Base-by-base conservation (phyloP, 345 rosid species). In the Pistacia vera region DNA sequence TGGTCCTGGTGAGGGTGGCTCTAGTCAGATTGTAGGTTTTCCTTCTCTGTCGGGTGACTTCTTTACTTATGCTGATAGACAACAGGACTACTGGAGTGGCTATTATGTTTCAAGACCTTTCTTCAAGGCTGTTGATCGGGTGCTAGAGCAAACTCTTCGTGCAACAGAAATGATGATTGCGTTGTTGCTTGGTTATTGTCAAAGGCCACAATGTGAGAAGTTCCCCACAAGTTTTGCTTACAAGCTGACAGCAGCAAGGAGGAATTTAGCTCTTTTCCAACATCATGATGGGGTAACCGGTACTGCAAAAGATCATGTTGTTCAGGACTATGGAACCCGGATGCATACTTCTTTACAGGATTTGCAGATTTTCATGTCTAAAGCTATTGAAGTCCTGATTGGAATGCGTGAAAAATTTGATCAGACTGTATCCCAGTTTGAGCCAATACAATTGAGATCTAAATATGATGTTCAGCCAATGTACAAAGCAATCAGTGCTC, bases 201-300 rank as follows among this genome's bases (percentile, higher is more conserved):
- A 93, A 81, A 81, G 94, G 79, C 59, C 87, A 69, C 97, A 90
- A 66, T 94, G 99, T 75, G 99, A 91, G 81, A 96, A 90, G 75
- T 84, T 90, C 72, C 97, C 97, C 3, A 80, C 85, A 25, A 87
- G 93, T 38, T 92, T 89, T 77, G 83, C 93, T 5, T 87, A 88
- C 80, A 96, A 96, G 89, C 80, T 94, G 85, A 90, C 94, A 18
- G 98, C 98, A 79, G 98, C 99, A 2, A 88, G 98, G 89, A 88
- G 99, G 83, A 96, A 92, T 76, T 86, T 96, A 76, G 98, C 99
- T 82, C 97, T 96, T 68, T 96, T 96, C 86, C 99, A 96, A 87
- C 99, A 96, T 83, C 99, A 96, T 76, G 99, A 96, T 79, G 99
- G 99, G 64, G 94, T 96, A 62, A 94, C 99, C 1, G 99, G 99